Conservation (phyloP, 345 rosid genomes). For the Hevea brasiliensis region DNA sequence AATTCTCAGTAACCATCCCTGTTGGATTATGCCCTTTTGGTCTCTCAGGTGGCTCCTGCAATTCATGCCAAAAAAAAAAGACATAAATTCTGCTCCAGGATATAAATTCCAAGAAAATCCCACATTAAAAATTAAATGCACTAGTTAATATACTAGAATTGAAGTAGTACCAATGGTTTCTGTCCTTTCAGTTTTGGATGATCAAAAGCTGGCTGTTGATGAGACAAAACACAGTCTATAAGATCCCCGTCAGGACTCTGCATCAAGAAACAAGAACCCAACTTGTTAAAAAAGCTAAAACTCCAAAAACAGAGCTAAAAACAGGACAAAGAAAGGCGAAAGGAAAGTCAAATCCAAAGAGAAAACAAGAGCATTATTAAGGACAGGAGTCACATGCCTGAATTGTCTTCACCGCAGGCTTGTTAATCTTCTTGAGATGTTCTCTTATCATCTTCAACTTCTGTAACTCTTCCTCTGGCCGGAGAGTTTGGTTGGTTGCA, state of each 20-base stretch:
- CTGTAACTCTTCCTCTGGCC: conserved; percentile 55
- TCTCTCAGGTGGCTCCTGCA: conserved; percentile 75
- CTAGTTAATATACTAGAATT: background rate
- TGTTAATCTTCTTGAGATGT: conserved; percentile 81
- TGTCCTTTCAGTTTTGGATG: conserved; percentile 72
- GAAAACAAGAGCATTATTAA: background rate
- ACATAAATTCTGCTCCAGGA: background rate
- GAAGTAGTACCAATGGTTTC: conserved; percentile 57
- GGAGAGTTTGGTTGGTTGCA: conserved; percentile 55
- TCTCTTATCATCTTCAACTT: conserved; percentile 57
- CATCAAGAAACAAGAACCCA: background rate
- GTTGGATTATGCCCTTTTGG: conserved; percentile 47
- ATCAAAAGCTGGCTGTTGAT: conserved; percentile 91
- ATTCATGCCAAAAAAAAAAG: background rate
- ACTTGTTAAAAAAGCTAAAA: background rate
- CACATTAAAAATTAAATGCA: background rate
- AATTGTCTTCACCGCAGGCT: conserved; percentile 76
- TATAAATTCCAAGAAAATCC: background rate
- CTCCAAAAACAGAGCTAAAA: conserved; percentile 10
- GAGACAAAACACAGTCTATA: conserved; percentile 76
- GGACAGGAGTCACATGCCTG: conserved; percentile 43
- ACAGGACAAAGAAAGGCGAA: conserved; percentile 15
- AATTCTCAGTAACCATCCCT: conserved; percentile 40
- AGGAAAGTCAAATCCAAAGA: background rate
- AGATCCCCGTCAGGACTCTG: conserved; percentile 92